Base-by-base conservation (phyloP, 2,329 filamentous ascomycete species). In the Sclerotiophoma versabilis region DNA sequence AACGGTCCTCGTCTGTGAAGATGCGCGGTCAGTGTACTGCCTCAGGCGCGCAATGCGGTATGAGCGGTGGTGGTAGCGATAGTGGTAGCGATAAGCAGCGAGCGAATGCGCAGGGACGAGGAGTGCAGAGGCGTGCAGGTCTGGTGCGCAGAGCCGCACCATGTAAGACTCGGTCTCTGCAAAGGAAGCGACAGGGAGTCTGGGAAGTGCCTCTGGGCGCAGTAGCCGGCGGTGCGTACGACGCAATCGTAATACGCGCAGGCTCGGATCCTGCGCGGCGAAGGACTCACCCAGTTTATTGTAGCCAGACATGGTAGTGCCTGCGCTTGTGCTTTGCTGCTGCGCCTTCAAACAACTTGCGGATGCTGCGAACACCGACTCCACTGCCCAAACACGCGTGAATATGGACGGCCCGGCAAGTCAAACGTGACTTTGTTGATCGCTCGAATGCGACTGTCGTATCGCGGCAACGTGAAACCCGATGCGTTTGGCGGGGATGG, bases 281-380 rank as follows among this genome's bases (percentile, higher is more conserved):
- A 47, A 52, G 57, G 54, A 72, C 72, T 64, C 58, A 75, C 72
- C 72, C 36, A 75, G 59, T 59, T 71, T 63, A 46, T 75, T 73
- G 62, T 75, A 75, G 54, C 63, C 62, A 54, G 70, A 68, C 72
- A 75, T 73, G 54, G 37, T 59, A 54, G 50, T 38, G 51, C 45
- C n/a, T n/a, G n/a, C n/a, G n/a, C n/a, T n/a, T n/a, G 26, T 46
- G 19, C 36, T 43, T 30, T 54, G 58, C 39, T 65, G 64, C 63
- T 66, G 65, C 59, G 66, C 65, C 63, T 56, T 65, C 49, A 52
- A 58, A 52, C 56, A 51, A 49, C 20, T 54, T 32, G 54, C 60
- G 59, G 57, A 58, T 55, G 59, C 54, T 61, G 57, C 56, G 37
- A 61, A 62, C 36, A 54, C 54, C 49, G 34, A 54, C 41, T 58